phyloP scores from a whole-genome alignment of 257 asterid genomes.

The Solanum corneliomulleri region DNA sequence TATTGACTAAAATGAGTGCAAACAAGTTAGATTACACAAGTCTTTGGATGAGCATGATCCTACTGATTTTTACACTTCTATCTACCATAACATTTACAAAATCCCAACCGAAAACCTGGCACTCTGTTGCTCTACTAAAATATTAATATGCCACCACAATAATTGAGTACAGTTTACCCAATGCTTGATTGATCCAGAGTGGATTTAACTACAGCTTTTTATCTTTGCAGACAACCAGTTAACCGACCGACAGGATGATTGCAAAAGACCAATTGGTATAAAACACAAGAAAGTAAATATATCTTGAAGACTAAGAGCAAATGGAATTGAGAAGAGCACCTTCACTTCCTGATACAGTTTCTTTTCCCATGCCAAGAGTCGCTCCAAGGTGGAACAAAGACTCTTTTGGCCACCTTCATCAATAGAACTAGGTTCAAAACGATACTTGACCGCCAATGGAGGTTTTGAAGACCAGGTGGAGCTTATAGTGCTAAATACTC shows the following conservation, averaged over 20 bases:
- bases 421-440: conserved; percentile 56
- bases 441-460: conserved; percentile 85
- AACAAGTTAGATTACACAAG: conserved; percentile 6
- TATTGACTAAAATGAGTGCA: conserved; percentile 5
- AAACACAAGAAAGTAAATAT: neutral
- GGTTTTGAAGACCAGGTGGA: conserved; percentile 97
- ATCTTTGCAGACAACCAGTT: neutral
- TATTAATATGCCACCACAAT: neutral
- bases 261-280: neutral
- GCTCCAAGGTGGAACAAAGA: conserved; percentile 78
- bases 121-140: neutral
- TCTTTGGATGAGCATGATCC: conserved; percentile 18
- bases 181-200: neutral
- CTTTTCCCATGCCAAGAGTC: conserved; percentile 98
- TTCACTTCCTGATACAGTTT: conserved; percentile 91
- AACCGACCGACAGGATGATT: neutral
- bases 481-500: conserved; percentile 84
- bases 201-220: neutral
- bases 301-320: neutral
- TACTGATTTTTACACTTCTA: conserved; percentile 18
- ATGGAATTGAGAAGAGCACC: conserved; percentile 30
- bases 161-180: conserved; percentile 14
- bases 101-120: neutral
- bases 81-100: conserved; percentile 10
- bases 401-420: conserved; percentile 61